phyloP scores from a whole-genome alignment of 352 stramenopile species.

The Peronosclerospora sorghi region DNA sequence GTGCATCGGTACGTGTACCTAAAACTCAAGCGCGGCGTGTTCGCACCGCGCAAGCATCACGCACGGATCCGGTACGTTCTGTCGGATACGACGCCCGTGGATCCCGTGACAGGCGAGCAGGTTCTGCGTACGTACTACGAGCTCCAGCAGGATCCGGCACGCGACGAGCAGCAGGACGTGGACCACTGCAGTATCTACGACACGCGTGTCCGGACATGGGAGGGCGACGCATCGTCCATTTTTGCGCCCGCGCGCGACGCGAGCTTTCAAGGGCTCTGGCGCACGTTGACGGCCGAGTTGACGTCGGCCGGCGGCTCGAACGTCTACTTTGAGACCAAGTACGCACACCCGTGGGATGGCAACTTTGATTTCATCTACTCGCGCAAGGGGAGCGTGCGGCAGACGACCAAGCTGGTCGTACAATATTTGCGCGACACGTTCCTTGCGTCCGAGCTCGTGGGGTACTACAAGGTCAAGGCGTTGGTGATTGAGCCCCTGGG shows the following conservation, averaged over 20 bases:
- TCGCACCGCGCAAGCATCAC: slow-evolving; percentile 5
- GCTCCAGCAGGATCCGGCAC: slow-evolving; percentile 40
- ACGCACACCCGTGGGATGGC: slow-evolving; percentile 66
- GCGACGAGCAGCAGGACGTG: slow-evolving; percentile 59
- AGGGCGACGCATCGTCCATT: slow-evolving; percentile 45
- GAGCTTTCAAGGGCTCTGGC: slow-evolving; percentile 47
- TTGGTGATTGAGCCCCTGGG: slow-evolving; percentile 56
- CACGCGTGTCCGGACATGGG: slow-evolving; percentile 37
- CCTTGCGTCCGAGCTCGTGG: slow-evolving; percentile 42
- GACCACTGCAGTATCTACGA: slow-evolving; percentile 73
- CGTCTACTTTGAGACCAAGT: slow-evolving; percentile 76
- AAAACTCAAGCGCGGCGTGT: slow-evolving; percentile 52
- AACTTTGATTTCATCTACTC: slow-evolving; percentile 71
- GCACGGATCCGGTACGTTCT: slow-evolving; percentile 25
- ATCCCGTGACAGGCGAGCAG: slow-evolving; percentile 38
- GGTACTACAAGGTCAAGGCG: slow-evolving; percentile 73
- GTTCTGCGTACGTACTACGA: slow-evolving; percentile 66
- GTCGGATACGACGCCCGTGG: slow-evolving; percentile 33
- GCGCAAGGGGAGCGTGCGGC: slow-evolving; percentile 31
- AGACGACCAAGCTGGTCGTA: slow-evolving; percentile 39
- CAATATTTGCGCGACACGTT: slow-evolving; percentile 49
- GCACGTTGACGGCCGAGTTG: slow-evolving; percentile 35
- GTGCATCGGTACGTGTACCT: slow-evolving; percentile 66
- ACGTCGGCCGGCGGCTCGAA: slow-evolving; percentile 55
- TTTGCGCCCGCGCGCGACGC: slow-evolving; percentile 47